Conservation (phyloP, 1,284 basidiomycete genomes). For the Malassezia psittaci region DNA sequence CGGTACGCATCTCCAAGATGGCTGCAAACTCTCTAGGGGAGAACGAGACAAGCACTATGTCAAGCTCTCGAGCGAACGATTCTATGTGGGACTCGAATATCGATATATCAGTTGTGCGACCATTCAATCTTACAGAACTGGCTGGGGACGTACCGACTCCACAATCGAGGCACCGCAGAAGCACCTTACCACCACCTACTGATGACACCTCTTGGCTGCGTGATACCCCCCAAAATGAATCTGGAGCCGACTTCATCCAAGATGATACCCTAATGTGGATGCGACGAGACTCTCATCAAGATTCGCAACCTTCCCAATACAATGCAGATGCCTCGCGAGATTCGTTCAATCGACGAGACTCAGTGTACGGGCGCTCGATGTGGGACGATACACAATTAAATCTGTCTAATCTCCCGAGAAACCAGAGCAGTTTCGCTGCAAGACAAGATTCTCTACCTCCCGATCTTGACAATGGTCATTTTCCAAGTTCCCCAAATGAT, state of each 20-base stretch:
- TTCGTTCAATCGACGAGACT: neutral
- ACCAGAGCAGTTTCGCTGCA: neutral
- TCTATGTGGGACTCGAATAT: constrained; percentile 17
- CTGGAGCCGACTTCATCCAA: neutral
- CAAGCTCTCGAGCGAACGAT: constrained; percentile 9
- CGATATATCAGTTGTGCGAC: constrained; percentile 26
- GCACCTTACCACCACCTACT: neutral
- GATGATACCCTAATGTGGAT: neutral
- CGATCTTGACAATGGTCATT: neutral
- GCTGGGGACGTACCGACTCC: neutral
- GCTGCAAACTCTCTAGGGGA: neutral
- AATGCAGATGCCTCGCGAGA: neutral
- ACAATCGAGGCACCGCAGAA: neutral
- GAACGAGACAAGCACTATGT: neutral
- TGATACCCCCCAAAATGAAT: neutral
- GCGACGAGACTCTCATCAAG: neutral
- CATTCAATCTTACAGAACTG: constrained; percentile 22
- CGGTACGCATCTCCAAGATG: constrained; percentile 21
- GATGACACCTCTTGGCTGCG: constrained; percentile 1
- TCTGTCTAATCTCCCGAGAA: neutral
- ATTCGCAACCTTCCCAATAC: too few relatives aligned
- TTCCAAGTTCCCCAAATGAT: neutral
- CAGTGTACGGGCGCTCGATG: neutral
- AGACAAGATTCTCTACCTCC: neutral
- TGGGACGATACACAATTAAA: neutral